Evolutionary conservation across 1,284 basidiomycete species (phyloP), one percentile per base, ranked within the genome.

Genomic region (Papiliotrema flavescens): DNA sequence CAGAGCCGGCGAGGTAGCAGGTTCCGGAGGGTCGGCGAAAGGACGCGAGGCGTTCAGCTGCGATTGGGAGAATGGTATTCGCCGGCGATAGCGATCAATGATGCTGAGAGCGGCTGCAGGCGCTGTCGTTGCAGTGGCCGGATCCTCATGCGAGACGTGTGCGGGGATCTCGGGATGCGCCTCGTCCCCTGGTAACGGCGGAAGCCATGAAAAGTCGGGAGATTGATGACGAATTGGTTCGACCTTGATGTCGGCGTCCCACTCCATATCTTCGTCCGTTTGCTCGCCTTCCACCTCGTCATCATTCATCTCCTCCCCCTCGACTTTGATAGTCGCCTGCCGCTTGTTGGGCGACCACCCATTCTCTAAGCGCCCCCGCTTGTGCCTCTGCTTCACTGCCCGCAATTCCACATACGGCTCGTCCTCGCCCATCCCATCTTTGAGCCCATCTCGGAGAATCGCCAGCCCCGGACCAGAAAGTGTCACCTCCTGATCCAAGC

Each of bases 141-240:
- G 19, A 9, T 24, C 46, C 34, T 14, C 48, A 50, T 37, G 23
- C n/a, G 8, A 3, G 15, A 20, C 23, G 32, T 15, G 22, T 9
- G 2, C 24, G 47, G 15, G 49, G 34, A 11, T 36, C 50, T 51
- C 22, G 48, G 53, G 6, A 8, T 4, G 6, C 3, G 28, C 8
- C 4, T 37, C 36, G 15, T 20, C 32, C 15, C 47, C 63, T 1
- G 71, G 69, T 51, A 70, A 45, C 2, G 69, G 69, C 5, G 71
- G 71, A 3, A 73, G 56, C 71, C 71, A 73, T 1, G 68, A 62
- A 2, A 58, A 51, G 53, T 64, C 62, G 28, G 62, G 62, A 5
- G 66, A 65, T 9, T 35, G 11, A 43, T 51, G 32, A 6, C 62
- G 57, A 3, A 56, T 44, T 43, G 40, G 34, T 52, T 26, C 15